Evolutionary conservation across 2,329 filamentous ascomycete genomes (phyloP), one percentile per base, ranked within the genome.

Genomic region (Coniochaeta ligniaria): DNA sequence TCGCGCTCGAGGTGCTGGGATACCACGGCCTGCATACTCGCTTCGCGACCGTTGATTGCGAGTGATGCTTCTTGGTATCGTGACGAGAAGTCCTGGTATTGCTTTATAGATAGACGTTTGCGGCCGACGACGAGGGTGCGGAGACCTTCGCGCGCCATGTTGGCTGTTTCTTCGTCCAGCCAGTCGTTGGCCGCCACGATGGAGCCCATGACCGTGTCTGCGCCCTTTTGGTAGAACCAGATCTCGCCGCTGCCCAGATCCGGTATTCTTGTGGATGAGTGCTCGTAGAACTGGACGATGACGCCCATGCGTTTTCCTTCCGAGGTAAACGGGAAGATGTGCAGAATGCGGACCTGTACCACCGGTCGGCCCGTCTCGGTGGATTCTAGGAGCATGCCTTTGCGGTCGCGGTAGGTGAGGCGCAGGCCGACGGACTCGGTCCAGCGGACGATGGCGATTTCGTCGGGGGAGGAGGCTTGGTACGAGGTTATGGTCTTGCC

Each of bases 281-380:
- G 78, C 16, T 88, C 83, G 31, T 87, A 81, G 69, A 98, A 97
- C 66, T 93, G 89, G 22, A 97, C 91, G 63, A 99, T 88, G 62
- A 99, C 94, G 11, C 96, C 95, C 95, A 99, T 99, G 59, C 95
- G 87, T 76, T 99, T 99, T 66, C 94, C 94, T 66, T 98, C 95
- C 0, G 93, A 97, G 0, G 95, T 99, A 72, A 99, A 99, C 0
- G 96, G 96, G 68, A 99, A 99, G 2, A 98, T 87, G 52, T 98
- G 94, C 4, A 98, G 81, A 57, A 99, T 96, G 60, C 88, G 87
- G 28, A 96, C 94, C 26, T 88, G 88, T 28, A 99, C 91, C 3
- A 95, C 89, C 0, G 85, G 78, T 58, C 88, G 84, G 22, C 89
- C 87, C 3, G 85, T 90, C 60, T 89, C 86, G 1, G 89, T 85